Percentiles rank a stretch among this genome's conserved stretches.
Evolutionary conservation across 768 basidiomycete species (phyloP).

Genomic region (Tulasnella sp.): DNA sequence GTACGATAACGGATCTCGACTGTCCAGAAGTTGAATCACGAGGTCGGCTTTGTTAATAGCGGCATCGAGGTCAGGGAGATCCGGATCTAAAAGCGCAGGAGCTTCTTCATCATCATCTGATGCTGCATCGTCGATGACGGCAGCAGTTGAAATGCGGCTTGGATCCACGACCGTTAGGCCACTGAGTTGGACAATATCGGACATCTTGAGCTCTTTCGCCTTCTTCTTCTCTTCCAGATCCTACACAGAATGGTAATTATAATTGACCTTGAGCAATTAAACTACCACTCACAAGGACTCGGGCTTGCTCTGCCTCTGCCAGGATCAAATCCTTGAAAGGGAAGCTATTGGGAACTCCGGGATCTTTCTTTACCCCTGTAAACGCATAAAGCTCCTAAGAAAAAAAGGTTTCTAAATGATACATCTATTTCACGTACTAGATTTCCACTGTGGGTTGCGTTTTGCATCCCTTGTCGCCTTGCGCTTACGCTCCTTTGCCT

Average conservation of each 20-base stretch:
- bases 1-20: constrained; percentile 68
- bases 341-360: constrained; percentile 87
- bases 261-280: not conserved
- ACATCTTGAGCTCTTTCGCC: constrained; percentile 18
- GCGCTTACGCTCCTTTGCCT: constrained; percentile 65
- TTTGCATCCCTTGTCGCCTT: constrained; percentile 68
- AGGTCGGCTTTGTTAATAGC: constrained; percentile 75
- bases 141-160: constrained; percentile 26
- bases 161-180: constrained; percentile 1
- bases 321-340: constrained; percentile 92
- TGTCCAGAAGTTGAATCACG: constrained; percentile 72
- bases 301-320: constrained; percentile 78
- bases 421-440: constrained; percentile 48
- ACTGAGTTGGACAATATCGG: not conserved
- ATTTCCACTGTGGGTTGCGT: constrained; percentile 81
- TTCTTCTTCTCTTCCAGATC: constrained; percentile 56
- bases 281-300: constrained; percentile 49
- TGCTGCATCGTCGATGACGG: constrained; percentile 26
- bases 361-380: constrained; percentile 75
- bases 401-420: not conserved
- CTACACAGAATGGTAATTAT: constrained; percentile 35
- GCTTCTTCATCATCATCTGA: constrained; percentile 47
- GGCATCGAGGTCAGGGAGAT: constrained; percentile 51
- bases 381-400: not conserved
- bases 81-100: constrained; percentile 56